Conservation (phyloP, 2,329 filamentous ascomycete genomes). For the Biscogniauxia marginata region DNA sequence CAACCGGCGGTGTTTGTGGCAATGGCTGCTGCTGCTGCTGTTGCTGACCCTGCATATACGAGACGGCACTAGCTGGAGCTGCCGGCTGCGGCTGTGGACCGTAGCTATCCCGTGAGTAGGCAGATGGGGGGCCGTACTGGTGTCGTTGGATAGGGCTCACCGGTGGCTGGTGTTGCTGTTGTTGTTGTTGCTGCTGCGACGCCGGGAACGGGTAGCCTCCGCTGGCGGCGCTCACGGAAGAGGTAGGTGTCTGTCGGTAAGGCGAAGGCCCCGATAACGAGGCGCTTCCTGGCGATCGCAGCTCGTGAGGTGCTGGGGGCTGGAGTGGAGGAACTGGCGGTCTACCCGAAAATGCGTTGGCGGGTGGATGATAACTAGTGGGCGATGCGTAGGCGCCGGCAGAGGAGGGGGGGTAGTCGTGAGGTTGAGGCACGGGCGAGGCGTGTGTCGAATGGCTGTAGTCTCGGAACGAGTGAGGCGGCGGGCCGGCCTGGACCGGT, state of each 20-base stretch:
- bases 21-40: conserved; percentile 32
- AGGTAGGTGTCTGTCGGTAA: conserved; percentile 50
- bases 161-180: conserved; percentile 38
- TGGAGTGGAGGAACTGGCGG: conserved; percentile 42
- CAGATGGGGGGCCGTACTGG: conserved; percentile 47
- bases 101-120: conserved; percentile 46
- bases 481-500: conserved; percentile 39
- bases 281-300: conserved; percentile 49
- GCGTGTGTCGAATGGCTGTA: conserved; percentile 47
- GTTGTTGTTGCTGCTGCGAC: conserved; percentile 32
- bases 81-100: conserved; percentile 35
- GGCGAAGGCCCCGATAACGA: conserved; percentile 46
- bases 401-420: conserved; percentile 41
- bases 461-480: conserved; percentile 50
- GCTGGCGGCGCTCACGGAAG: conserved; percentile 40
- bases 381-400: conserved; percentile 42
- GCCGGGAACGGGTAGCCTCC: conserved; percentile 53
- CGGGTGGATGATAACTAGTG: conserved; percentile 34
- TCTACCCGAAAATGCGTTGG: conserved; percentile 39
- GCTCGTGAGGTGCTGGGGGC: conserved; percentile 44
- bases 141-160: conserved; percentile 52
- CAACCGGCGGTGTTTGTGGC: conserved; percentile 51
- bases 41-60: conserved; percentile 41
- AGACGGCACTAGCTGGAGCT: conserved; percentile 33
- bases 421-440: conserved; percentile 47